Evolutionary conservation across 306 rosid genomes (phyloP), one percentile per base, ranked within the genome.

Genomic region (Begonia fuchsioides): DNA sequence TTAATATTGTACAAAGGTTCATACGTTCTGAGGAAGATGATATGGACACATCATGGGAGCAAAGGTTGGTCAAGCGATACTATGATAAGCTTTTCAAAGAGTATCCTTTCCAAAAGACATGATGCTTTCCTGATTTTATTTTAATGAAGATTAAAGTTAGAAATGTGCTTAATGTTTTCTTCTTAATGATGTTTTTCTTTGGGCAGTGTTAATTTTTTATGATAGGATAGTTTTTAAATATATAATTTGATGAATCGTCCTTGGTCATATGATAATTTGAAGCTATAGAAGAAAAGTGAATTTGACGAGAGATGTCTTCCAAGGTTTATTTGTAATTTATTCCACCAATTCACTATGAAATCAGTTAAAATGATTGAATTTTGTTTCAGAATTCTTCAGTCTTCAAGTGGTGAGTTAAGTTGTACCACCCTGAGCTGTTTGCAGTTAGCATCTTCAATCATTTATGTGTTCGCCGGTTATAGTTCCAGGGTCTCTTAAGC

Each of bases 1-100:
- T 38, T 14, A 12, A 10, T 17, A 46, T 26, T 26, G 32, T 9
- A 13, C 26, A 44, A 60, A 87, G 97, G 75, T 88, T 88, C 68
- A 84, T 84, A 64, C 86, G 97, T 59, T 74, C 87, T 0, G 93
- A 83, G 72, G 95, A 84, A 76, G 97, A 84, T 81, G 95, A 84
- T 48, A 58, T 72, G 93, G 51, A 90, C 72, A 71, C 71, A 48
- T 88, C 97, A 41, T 81, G 97, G 97, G 97, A 81, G 67, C 97
- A 84, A 74, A 78, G 86, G 90, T 82, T 90, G 63, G 97, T 90
- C 60, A 90, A 81, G 76, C 86, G 85, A 48, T 90, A 84, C 67
- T 81, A 84, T 72, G 87, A 77, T 38, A 84, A 90, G 74, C 92
- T 84, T 72, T 90, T 84, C 63, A 84, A 90, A 68, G 97, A 90